Percentiles rank a stretch among this genome's conserved stretches.
These are phyloP conservation scores for Chara braunii DNA, from an alignment of 139 green algal species.

Conservation along the genomic window DNA sequence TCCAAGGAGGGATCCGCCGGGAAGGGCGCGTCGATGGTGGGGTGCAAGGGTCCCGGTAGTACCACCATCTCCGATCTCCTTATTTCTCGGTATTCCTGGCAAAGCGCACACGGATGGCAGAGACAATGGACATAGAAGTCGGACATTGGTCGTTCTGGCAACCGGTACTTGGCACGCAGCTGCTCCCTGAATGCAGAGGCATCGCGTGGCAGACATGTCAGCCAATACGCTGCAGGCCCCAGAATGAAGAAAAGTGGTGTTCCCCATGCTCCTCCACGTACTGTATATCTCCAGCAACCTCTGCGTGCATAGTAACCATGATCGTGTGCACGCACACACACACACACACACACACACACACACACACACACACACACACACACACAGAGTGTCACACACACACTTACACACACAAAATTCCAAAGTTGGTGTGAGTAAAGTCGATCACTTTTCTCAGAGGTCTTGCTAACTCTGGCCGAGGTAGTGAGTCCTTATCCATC, in stretches of 20 bases:
- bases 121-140: constrained; percentile 11
- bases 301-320: too few relatives aligned
- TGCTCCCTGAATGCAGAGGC: constrained; percentile 5
- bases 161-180: constrained; percentile 4
- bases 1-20: too few relatives aligned
- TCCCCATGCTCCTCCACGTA: constrained; percentile 1
- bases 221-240: constrained; percentile 4
- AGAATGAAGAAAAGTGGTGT: neutral
- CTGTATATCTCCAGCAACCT: neutral
- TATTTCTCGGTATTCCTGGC: constrained; percentile 18
- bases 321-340: too few relatives aligned
- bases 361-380: too few relatives aligned
- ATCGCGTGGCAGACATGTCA: constrained; percentile 15
- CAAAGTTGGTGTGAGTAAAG: too few relatives aligned
- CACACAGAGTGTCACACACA: too few relatives aligned
- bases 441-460: too few relatives aligned
- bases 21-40: constrained; percentile 3
- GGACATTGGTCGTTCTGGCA: neutral
- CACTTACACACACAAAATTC: too few relatives aligned
- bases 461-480: too few relatives aligned
- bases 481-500: too few relatives aligned
- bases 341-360: too few relatives aligned
- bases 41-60: neutral
- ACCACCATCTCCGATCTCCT: neutral
- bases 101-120: constrained; percentile 16